Conservation (phyloP, 2,329 filamentous ascomycete genomes). For the Reticulascus tulasneorum region DNA sequence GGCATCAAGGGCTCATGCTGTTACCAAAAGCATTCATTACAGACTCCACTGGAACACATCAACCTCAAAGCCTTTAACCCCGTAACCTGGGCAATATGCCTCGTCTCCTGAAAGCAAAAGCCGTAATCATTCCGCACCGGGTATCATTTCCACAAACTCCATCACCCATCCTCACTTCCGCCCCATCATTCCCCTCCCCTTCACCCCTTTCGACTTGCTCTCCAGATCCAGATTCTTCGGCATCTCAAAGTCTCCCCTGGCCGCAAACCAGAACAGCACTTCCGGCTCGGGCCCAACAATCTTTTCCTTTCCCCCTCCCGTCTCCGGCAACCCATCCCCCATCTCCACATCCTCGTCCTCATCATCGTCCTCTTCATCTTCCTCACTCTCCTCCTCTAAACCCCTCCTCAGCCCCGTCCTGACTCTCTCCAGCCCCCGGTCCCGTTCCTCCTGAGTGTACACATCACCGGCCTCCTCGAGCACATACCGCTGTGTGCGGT, state of each 20-base stretch:
- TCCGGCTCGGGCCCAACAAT: slow-evolving; percentile 37
- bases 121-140: slow-evolving; percentile 8
- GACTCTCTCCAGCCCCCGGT: slow-evolving; percentile 62
- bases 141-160: slow-evolving; percentile 8
- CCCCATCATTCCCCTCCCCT: slow-evolving; percentile 6
- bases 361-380: slow-evolving; percentile 57
- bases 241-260: slow-evolving; percentile 40
- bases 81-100: too few species aligned
- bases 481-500: slow-evolving; percentile 37
- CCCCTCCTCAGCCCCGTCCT: slow-evolving; percentile 63
- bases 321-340: slow-evolving; percentile 22
- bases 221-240: slow-evolving; percentile 41
- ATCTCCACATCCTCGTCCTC: slow-evolving; percentile 41
- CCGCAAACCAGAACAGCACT: slow-evolving; percentile 42
- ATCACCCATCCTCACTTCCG: neutral
- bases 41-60: too few species aligned
- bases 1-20: too few species aligned
- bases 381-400: slow-evolving; percentile 46
- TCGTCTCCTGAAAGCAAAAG: too few species aligned
- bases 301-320: slow-evolving; percentile 22
- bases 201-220: slow-evolving; percentile 26
- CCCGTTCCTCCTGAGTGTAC: slow-evolving; percentile 69
- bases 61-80: too few species aligned
- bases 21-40: too few species aligned
- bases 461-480: slow-evolving; percentile 49